Evolutionary conservation across 768 basidiomycete species (phyloP).

Genomic region (Mycena maculata): DNA sequence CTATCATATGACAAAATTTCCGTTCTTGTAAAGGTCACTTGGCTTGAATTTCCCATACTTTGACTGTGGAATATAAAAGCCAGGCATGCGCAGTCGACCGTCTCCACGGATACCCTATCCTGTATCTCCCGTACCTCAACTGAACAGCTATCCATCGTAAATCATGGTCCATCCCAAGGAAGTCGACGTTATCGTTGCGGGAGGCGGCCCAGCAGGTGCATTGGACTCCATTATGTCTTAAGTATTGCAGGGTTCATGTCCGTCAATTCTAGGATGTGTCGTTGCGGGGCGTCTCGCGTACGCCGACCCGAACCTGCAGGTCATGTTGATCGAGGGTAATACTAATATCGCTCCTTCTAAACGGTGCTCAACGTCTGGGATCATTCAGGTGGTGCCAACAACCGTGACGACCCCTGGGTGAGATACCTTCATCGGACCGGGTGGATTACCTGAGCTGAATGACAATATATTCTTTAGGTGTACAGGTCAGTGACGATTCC

Average conservation of each 20-base stretch:
- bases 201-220: conserved; percentile 74
- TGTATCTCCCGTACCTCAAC: conserved; percentile 9
- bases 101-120: conserved; percentile 23
- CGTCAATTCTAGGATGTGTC: conserved; percentile 60
- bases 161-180: conserved; percentile 70
- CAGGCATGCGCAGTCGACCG: background rate
- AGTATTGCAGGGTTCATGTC: background rate
- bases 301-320: conserved; percentile 77
- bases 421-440: background rate
- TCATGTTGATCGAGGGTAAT: conserved; percentile 79
- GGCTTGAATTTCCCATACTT: conserved; percentile 28
- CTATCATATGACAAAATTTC: conserved; percentile 33
- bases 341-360: background rate
- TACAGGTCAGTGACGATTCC: conserved; percentile 55
- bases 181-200: conserved; percentile 78
- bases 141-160: background rate
- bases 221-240: too few species aligned
- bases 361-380: background rate
- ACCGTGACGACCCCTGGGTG: conserved; percentile 78
- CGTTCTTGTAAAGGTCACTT: conserved; percentile 26
- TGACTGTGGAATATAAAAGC: conserved; percentile 18
- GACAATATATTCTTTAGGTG: conserved; percentile 38
- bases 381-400: conserved; percentile 69
- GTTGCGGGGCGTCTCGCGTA: conserved; percentile 77
- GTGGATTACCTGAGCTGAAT: background rate